Evolutionary conservation across 2,329 filamentous ascomycete genomes (phyloP), one percentile per base, ranked within the genome.

Genomic region (Fusarium tanahbumbuense): DNA sequence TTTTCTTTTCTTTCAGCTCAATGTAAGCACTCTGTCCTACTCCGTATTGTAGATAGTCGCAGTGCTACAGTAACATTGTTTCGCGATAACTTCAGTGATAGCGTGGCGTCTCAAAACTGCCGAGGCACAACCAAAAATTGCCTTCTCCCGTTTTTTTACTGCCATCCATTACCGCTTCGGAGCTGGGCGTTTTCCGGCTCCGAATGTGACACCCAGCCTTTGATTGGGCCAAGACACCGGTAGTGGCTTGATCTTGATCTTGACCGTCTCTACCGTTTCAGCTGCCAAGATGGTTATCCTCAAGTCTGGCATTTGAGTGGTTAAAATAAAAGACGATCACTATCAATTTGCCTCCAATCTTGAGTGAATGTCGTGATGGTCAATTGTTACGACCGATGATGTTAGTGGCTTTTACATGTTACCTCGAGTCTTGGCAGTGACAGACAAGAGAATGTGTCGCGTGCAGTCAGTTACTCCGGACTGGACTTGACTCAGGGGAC

Each of bases 101-200:
- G 32, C 18, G 37, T 53, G 42, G 48, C 34, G 41, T 18, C 8
- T 10, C 30, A 7, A 6, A n/a, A 22, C 23, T 34, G 30, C 59
- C 59, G 64, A 64, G 63, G 67, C 61, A 37, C 23, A 18, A 27
- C 4, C 23, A 13, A 12, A 13, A 37, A 23, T 50, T 13, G 16
- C 47, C 47, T 25, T 50, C 8, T 16, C 47, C 47, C 15, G 23
- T 23, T 23, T n/a, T 18, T 23, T 50, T 50, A 50, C 22, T 50
- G 48, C 48, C 48, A 9, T 50, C 16, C 8, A 8, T 25, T 3
- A 45, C 54, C n/a, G 13, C 15, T 7, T 30, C 64, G 63, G 56
- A 57, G 8, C 50, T 65, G 60, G 66, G 20, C 48, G 48, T 18
- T 13, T 1, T 48, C 68, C 67, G 67, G 67, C 50, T 70, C 67